Evolutionary conservation across 805 yeast species (phyloP).

Genomic region (Metschnikowia shivogae): DNA sequence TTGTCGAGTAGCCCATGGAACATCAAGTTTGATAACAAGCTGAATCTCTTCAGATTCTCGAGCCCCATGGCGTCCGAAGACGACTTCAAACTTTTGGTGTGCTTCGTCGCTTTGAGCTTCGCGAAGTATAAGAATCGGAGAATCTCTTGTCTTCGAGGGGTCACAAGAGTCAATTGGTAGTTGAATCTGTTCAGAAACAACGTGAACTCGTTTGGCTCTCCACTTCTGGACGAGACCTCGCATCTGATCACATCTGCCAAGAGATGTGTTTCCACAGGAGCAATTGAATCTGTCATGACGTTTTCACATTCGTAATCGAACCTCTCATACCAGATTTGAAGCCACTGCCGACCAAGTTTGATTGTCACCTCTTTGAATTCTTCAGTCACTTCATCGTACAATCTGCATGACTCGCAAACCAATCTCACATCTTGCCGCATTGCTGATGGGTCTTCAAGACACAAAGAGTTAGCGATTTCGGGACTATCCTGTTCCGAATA

Average conservation of each 20-base stretch:
- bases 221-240: constrained; percentile 27
- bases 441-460: constrained; percentile 30
- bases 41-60: constrained; percentile 43
- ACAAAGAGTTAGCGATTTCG: constrained; percentile 31
- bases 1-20: constrained; percentile 65
- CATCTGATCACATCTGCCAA: constrained; percentile 35
- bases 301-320: constrained; percentile 16
- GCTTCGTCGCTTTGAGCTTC: constrained; percentile 47
- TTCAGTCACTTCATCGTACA: constrained; percentile 14
- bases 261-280: constrained; percentile 33
- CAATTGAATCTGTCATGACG: constrained; percentile 25
- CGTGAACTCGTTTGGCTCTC: constrained; percentile 30
- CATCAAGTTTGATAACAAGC: constrained; percentile 59
- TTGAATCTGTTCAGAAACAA: constrained; percentile 25
- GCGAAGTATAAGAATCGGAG: constrained; percentile 67
- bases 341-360: constrained; percentile 64
- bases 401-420: constrained; percentile 26
- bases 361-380: constrained; percentile 56
- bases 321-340: constrained; percentile 45
- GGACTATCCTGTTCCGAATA: constrained; percentile 34
- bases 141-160: constrained; percentile 50
- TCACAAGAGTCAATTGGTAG: constrained; percentile 26
- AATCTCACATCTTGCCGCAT: constrained; percentile 37
- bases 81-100: constrained; percentile 20
- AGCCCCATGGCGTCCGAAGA: constrained; percentile 43